These are phyloP conservation scores for Aspergillus olivimuriae DNA, from an alignment of 495 filamentous ascomycete species.

Conservation along the genomic window DNA sequence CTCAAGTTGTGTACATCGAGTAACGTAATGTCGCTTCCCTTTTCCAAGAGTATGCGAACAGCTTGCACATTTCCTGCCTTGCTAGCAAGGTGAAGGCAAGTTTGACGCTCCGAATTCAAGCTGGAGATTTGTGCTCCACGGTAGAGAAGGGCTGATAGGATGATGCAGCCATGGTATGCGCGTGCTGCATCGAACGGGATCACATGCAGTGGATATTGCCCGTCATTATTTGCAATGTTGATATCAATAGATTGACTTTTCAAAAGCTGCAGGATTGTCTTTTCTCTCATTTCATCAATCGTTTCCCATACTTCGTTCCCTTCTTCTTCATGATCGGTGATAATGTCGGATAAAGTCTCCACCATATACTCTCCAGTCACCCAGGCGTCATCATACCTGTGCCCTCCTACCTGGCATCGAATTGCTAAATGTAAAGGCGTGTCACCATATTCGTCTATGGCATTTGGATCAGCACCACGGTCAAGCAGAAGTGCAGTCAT, in stretches of 20 bases:
- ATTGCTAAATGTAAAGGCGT: constrained; percentile 4
- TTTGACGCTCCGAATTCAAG: constrained; percentile 4
- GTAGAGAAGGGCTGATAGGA: constrained; percentile 7
- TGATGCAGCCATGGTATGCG: constrained; percentile 5
- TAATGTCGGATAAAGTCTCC: constrained; percentile 7
- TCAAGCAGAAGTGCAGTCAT: constrained; percentile 2
- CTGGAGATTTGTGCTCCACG: constrained; percentile 9
- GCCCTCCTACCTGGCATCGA: constrained; percentile 1
- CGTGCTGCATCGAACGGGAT: constrained; percentile 9
- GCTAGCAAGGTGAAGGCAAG: constrained; percentile 11
- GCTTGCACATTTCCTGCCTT: constrained; percentile 6
- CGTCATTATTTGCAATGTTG: constrained; percentile 9
- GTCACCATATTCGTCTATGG: not conserved
- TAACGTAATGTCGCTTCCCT: constrained; percentile 5
- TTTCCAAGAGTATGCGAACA: constrained; percentile 9
- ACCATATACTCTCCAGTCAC: constrained; percentile 1
- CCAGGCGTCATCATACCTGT: constrained; percentile 1
- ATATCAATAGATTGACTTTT: constrained; percentile 6
- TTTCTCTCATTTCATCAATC: constrained; percentile 2
- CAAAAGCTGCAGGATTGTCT: constrained; percentile 9
- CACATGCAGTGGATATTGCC: constrained; percentile 10
- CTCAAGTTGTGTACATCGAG: constrained; percentile 4
- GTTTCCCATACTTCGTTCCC: constrained; percentile 6
- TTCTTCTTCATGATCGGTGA: constrained; percentile 10
- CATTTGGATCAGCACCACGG: constrained; percentile 2